Conservation (phyloP, 208 protist species). For the Acanthamoeba castellanii region DNA sequence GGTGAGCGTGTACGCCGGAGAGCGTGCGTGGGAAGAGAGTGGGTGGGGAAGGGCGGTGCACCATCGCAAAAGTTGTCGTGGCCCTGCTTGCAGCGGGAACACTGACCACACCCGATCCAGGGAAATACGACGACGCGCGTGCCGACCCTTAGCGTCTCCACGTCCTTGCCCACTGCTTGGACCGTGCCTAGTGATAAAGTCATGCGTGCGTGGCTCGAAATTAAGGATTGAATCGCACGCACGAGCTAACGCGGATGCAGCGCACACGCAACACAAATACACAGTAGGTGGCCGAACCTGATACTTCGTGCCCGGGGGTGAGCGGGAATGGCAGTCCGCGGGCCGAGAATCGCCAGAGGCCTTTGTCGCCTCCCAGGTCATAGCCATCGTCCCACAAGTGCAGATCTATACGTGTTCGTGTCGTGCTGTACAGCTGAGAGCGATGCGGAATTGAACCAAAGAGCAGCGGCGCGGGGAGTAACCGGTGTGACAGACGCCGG, state of each 20-base stretch:
- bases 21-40: not conserved
- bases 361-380: constrained; percentile 1
- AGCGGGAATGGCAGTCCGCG: constrained; percentile 16
- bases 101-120: constrained; percentile 62
- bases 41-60: not conserved
- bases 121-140: constrained; percentile 20
- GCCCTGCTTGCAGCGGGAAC: constrained; percentile 26
- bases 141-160: not conserved
- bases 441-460: not conserved
- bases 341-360: constrained; percentile 30
- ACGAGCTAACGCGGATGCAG: not conserved
- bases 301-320: constrained; percentile 52
- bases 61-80: constrained; percentile 66
- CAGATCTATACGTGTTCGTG: not conserved
- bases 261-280: not conserved
- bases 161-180: constrained; percentile 31
- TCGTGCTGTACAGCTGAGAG: not conserved
- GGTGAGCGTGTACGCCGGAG: not conserved
- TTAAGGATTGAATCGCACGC: not conserved
- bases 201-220: not conserved
- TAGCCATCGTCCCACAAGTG: constrained; percentile 70
- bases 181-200: not conserved
- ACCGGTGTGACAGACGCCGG: constrained; percentile 60
- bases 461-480: too few relatives aligned
- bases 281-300: not conserved